Conservation (phyloP, 2,329 filamentous ascomycete species). For the Fusarium praegraminearum region DNA sequence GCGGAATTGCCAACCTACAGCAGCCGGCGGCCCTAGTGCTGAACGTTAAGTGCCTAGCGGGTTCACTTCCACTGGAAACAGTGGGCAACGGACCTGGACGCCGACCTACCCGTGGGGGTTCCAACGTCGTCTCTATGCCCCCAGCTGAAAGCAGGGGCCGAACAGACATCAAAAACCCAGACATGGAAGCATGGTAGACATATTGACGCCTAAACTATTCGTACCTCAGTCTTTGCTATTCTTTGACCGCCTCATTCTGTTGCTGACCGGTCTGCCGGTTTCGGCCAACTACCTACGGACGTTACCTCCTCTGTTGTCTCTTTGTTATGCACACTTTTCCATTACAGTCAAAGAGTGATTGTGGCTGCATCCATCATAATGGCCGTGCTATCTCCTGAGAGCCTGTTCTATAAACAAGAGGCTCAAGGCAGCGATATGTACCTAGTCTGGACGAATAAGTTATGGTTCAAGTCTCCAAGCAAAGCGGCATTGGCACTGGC, state of each 20-base stretch:
- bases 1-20: not conserved
- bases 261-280: conserved; percentile 32
- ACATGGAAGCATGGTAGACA: conserved; percentile 12
- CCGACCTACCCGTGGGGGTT: conserved; percentile 11
- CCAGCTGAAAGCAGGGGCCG: conserved; percentile 32
- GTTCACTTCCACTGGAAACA: conserved; percentile 15
- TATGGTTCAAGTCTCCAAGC: not conserved
- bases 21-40: conserved; percentile 6
- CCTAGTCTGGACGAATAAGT: too few relatives aligned
- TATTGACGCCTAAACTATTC: not conserved
- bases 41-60: conserved; percentile 10
- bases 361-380: conserved; percentile 1
- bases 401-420: not conserved
- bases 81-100: conserved; percentile 20
- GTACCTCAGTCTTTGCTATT: conserved; percentile 6
- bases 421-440: not conserved
- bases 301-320: conserved; percentile 27
- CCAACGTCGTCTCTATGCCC: not conserved
- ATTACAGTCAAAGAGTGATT: not conserved
- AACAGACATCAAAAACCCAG: conserved; percentile 8
- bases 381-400: conserved; percentile 17
- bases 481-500: not conserved
- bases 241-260: conserved; percentile 32
- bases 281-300: conserved; percentile 4
- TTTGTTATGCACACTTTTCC: not conserved